Evolutionary conservation across 352 stramenopile species (phyloP), one percentile per base, ranked within the genome.

Genomic region (Nothophytophthora sp.): DNA sequence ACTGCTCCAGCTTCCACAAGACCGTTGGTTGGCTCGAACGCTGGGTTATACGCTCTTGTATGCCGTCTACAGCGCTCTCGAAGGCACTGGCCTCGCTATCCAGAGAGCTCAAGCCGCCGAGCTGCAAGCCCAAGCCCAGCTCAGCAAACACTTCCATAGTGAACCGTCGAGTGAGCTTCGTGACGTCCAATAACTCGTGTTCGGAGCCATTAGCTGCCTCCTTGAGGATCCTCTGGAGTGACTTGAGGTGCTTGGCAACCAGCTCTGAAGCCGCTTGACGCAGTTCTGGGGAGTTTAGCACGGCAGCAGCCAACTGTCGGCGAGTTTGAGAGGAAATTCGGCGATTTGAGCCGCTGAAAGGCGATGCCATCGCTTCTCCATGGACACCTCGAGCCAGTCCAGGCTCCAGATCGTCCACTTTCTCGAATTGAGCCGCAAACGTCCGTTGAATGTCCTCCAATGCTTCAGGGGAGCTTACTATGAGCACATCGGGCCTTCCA

Each of bases 281-380:
- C 43, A 86, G 48, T 48, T 60, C 67, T 27, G 45, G 50, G 7
- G 67, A 78, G 2, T 70, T 80, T 19, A 96, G 88, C 11, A 97
- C 87, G 39, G 86, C 84, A 34, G 73, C 90, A 56, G 81, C 76
- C 6, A 63, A 50, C 28, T 63, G 53, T 24, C 57, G 52, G 20
- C 66, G 59, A 5, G 25, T 63, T 12, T 44, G 49, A 33, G 50
- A 58, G 12, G 49, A 60, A 10, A 50, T 33, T 27, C 53, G 45
- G 4, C 63, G 12, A 2, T 42, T 33, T 11, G 22, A 15, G 28
- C 29, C 33, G 8, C 33, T 54, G 16, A 16, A 47, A 23, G 55
- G 22, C 11, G 50, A 60, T 54, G 55, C 76, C 52, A 50, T 53
- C 15, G 29, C 58, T 36, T 53, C 32, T 33, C 57, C 47, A 46